phyloP scores from a whole-genome alignment of 768 basidiomycete genomes.

The Mycena pura region DNA sequence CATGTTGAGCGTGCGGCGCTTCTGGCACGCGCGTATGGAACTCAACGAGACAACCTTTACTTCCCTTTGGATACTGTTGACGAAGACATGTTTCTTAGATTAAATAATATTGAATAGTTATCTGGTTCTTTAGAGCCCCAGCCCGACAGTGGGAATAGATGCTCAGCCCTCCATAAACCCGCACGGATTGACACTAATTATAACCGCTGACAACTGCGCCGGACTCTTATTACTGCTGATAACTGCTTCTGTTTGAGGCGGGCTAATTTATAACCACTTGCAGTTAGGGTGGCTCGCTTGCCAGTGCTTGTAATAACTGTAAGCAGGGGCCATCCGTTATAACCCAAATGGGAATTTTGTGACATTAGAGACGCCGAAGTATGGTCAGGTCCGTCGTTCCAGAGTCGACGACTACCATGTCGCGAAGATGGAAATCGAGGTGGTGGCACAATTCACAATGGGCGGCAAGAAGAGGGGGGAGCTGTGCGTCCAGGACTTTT shows the following conservation, averaged over 20 bases:
- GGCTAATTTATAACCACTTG: neutral
- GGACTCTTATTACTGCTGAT: no score
- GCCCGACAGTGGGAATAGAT: neutral
- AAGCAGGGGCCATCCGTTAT: no score
- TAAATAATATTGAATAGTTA: neutral
- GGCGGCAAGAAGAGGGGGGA: slow-evolving; percentile 8
- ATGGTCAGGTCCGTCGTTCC: slow-evolving; percentile 6
- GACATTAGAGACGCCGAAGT: slow-evolving; percentile 14
- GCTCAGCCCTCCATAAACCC: neutral
- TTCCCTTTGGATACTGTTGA: no score
- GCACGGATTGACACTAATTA: neutral
- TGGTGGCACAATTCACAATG: slow-evolving; percentile 16
- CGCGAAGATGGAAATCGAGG: neutral
- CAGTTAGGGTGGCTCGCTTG: no score
- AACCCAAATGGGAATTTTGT: no score
- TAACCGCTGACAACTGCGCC: neutral
- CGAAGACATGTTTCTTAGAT: neutral
- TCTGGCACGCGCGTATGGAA: neutral
- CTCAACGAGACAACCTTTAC: neutral
- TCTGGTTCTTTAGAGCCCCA: neutral
- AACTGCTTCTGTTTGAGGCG: neutral
- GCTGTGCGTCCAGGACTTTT: neutral
- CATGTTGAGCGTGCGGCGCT: neutral
- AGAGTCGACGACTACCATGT: slow-evolving; percentile 2
- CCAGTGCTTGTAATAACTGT: no score